Evolutionary conservation across 164 flowering plant species (phyloP).

Genomic region (Tinospora cordifolia): DNA sequence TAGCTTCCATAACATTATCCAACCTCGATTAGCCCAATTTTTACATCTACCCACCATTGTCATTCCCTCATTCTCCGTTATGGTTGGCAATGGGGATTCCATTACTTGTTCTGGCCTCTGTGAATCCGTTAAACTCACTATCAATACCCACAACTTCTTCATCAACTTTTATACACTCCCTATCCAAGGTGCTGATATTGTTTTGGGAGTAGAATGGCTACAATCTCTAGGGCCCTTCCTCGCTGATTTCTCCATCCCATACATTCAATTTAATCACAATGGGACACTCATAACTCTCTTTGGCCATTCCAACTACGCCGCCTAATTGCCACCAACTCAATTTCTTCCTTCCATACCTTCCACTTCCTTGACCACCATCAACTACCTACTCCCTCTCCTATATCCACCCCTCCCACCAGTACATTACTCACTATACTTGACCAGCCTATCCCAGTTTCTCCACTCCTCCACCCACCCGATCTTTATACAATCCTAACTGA

Average conservation of each 20-base stretch:
- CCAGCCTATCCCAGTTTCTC: neutral
- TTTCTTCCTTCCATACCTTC: neutral
- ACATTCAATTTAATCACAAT: neutral
- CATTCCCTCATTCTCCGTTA: too few species aligned
- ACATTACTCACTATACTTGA: neutral
- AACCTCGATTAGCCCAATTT: too few species aligned
- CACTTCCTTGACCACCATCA: too few species aligned
- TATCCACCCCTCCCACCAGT: neutral
- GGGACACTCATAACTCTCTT: neutral
- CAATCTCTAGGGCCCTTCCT: neutral
- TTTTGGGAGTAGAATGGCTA: neutral
- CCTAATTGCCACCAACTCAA: neutral
- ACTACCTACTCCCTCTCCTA: too few species aligned
- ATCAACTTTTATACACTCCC: too few species aligned
- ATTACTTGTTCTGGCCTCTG: too few species aligned
- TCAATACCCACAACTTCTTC: neutral
- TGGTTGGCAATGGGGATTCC: too few species aligned
- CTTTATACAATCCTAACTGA: neutral
- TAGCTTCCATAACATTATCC: too few species aligned
- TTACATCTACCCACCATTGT: too few species aligned
- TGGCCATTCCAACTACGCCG: neutral
- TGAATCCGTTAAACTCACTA: neutral
- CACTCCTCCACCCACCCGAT: neutral
- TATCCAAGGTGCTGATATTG: too few species aligned
- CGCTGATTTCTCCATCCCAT: too few species aligned